phyloP scores from a whole-genome alignment of 805 yeast genomes.

The Ogataea philodendri region DNA sequence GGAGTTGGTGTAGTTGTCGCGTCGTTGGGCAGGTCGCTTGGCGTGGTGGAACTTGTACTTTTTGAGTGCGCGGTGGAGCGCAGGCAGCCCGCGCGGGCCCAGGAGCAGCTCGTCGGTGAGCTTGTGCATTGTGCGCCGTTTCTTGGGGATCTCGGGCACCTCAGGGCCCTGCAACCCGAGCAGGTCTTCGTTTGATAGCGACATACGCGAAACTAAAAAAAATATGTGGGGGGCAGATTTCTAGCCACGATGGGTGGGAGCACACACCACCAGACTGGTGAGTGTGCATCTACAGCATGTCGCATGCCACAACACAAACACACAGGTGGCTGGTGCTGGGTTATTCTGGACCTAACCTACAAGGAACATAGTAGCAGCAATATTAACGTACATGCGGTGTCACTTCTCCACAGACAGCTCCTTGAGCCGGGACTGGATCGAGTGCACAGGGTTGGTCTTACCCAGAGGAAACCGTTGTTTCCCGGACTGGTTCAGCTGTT shows the following conservation, averaged over 20 bases:
- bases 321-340: too few species aligned
- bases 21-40: constrained; percentile 25
- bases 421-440: too few species aligned
- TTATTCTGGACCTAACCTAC: too few species aligned
- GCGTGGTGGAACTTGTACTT: constrained; percentile 35
- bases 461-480: too few species aligned
- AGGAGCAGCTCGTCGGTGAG: constrained; percentile 52
- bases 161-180: constrained; percentile 24
- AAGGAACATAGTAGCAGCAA: too few species aligned
- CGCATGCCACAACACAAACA: too few species aligned
- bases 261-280: too few species aligned
- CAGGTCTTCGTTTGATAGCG: constrained; percentile 30
- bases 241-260: too few species aligned
- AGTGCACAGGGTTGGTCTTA: too few species aligned
- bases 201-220: constrained; percentile 7
- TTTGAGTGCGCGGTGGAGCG: constrained; percentile 39
- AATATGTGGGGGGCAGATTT: background rate
- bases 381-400: too few species aligned
- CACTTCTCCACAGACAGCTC: too few species aligned
- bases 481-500: constrained; percentile 14
- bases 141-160: constrained; percentile 6
- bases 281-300: too few species aligned
- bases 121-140: constrained; percentile 37
- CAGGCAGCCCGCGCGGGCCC: constrained; percentile 56
- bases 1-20: constrained; percentile 31